A percentile compares a stretch with the other conserved stretches of the same genome.
Evolutionary conservation across 2,329 filamentous ascomycete genomes (phyloP).

Genomic region (Colletotrichum paranaense): DNA sequence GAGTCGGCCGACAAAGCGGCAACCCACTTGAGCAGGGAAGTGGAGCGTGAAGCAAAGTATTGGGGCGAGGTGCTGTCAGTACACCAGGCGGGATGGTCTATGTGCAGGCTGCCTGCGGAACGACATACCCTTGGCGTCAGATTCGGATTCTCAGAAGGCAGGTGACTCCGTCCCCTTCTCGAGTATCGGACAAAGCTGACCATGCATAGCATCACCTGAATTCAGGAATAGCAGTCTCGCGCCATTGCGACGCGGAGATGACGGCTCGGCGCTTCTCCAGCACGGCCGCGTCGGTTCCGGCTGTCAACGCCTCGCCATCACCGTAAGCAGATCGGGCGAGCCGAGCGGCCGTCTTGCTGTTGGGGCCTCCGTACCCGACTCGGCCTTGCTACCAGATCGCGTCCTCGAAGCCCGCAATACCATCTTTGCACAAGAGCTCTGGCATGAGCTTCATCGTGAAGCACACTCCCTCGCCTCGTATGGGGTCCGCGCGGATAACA

Average conservation of each 20-base stretch:
- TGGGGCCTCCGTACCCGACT: conserved; percentile 64
- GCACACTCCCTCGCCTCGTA: conserved; percentile 78
- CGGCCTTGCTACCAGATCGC: conserved; percentile 72
- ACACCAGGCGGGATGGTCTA: conserved; percentile 85
- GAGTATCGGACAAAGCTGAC: conserved; percentile 41
- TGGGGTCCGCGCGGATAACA: conserved; percentile 73
- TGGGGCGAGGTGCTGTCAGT: conserved; percentile 89
- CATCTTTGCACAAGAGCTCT: conserved; percentile 86
- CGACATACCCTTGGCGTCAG: conserved; percentile 82
- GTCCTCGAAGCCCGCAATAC: conserved; percentile 83
- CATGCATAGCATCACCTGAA: conserved; percentile 59
- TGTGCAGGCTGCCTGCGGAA: conserved; percentile 81
- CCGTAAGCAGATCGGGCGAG: conserved; percentile 67
- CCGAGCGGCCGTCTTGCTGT: conserved; percentile 68
- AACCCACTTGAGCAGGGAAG: conserved; percentile 78
- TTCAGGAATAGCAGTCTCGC: conserved; percentile 81
- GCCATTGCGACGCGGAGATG: conserved; percentile 77
- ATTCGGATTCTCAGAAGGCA: conserved; percentile 87
- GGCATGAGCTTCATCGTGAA: conserved; percentile 89
- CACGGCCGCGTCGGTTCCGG: conserved; percentile 62
- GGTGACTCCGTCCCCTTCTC: neutral
- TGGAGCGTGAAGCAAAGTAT: conserved; percentile 83
- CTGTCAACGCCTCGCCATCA: conserved; percentile 74
- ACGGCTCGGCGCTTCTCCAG: conserved; percentile 82
- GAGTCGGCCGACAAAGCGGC: conserved; percentile 80